These are phyloP conservation scores for Talinum fruticosum DNA, from an alignment of 148 eudicot species.

Conservation along the genomic window DNA sequence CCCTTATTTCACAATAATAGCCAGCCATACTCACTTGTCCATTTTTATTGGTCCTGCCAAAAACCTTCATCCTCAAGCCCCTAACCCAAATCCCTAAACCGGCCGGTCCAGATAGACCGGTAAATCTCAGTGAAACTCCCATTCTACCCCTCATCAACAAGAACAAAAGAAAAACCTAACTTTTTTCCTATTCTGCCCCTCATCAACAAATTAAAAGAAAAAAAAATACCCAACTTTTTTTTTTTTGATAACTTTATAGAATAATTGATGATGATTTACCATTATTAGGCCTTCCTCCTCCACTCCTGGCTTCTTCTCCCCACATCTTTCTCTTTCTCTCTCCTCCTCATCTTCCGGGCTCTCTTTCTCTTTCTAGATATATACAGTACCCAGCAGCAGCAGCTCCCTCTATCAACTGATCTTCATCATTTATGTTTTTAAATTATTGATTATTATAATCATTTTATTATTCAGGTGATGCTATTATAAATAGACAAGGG, in stretches of 20 bases:
- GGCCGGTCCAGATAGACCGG: background rate
- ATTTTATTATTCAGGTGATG: background rate
- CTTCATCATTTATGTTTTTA: background rate
- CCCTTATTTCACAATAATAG: conserved; percentile 32
- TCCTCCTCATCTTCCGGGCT: conserved; percentile 33
- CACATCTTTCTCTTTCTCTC: conserved; percentile 9
- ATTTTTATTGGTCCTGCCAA: conserved; percentile 25
- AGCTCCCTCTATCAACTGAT: conserved; percentile 4
- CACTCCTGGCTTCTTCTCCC: conserved; percentile 25
- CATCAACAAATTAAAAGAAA: background rate
- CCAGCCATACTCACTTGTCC: conserved; percentile 36
- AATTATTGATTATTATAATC: background rate
- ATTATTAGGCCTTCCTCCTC: conserved; percentile 23
- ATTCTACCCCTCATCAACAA: background rate
- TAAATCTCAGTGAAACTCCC: background rate
- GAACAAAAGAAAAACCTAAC: background rate
- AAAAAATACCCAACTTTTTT: background rate
- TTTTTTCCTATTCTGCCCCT: background rate
- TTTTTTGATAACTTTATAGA: background rate
- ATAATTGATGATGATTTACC: conserved; percentile 27
- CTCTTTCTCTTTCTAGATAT: conserved; percentile 3
- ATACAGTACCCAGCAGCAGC: too few species aligned
- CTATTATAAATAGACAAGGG: conserved; percentile 26
- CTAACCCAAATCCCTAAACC: conserved; percentile 7
- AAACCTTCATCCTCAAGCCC: conserved; percentile 14